These are phyloP conservation scores for Gloeopeniophorella convolvens DNA, from an alignment of 768 basidiomycete species.

Conservation along the genomic window DNA sequence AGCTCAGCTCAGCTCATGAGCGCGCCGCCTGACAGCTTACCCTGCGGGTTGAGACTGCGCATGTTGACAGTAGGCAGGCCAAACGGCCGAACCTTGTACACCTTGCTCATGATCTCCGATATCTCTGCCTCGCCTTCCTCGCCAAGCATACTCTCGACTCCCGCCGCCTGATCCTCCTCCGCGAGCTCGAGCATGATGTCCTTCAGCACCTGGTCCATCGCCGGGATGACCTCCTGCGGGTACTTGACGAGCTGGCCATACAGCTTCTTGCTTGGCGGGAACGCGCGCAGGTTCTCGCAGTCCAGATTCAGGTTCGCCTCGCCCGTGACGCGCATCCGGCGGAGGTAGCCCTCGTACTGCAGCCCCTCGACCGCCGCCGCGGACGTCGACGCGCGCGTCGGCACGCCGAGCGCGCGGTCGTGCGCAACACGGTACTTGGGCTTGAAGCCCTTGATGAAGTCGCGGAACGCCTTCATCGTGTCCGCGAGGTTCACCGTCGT, in stretches of 20 bases:
- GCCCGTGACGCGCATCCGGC: conserved; percentile 85
- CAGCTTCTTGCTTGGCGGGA: conserved; percentile 78
- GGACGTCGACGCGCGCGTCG: conserved; percentile 42
- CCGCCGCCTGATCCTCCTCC: conserved; percentile 69
- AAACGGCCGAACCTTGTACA: conserved; percentile 93
- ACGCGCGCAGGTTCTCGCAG: conserved; percentile 77
- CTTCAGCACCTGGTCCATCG: conserved; percentile 94
- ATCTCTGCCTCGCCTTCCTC: conserved; percentile 77
- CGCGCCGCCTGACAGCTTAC: conserved; percentile 35
- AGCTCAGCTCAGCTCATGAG: neutral
- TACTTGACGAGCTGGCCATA: conserved; percentile 83
- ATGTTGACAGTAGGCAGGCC: conserved; percentile 83
- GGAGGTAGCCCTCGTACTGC: conserved; percentile 75
- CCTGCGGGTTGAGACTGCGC: conserved; percentile 90
- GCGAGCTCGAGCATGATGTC: conserved; percentile 87
- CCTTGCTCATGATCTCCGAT: conserved; percentile 76
- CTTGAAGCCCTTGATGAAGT: conserved; percentile 90
- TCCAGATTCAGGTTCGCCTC: conserved; percentile 92
- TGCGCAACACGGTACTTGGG: conserved; percentile 75
- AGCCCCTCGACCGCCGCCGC: conserved; percentile 63
- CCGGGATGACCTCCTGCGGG: conserved; percentile 95
- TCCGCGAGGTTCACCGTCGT: conserved; percentile 90
- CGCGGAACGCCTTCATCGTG: conserved; percentile 85
- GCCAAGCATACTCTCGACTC: conserved; percentile 69
- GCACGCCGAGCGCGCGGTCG: conserved; percentile 57